Evolutionary conservation across 345 rosid species (phyloP), one percentile per base, ranked within the genome.

Genomic region (Linum trigynum): DNA sequence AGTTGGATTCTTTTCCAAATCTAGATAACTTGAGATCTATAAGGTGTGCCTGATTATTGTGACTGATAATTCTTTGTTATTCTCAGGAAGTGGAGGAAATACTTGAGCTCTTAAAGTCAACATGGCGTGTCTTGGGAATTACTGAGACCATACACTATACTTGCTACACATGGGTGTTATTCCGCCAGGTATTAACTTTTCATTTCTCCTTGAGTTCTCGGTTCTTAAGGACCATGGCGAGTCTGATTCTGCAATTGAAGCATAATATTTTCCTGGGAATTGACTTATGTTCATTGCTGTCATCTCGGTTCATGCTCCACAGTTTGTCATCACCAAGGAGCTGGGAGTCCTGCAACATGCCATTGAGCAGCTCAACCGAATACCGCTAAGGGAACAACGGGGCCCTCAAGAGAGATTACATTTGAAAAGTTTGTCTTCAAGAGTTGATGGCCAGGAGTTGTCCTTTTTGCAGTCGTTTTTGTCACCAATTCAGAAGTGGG

Each of bases 361-460:
- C 67, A 86, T 90, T 77, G 84, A 84, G 68, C 99, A 94, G 81
- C 78, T 94, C 79, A 90, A 80, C 69, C 88, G 75, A 75, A 87
- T 94, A 76, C 92, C 98, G 35, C 68, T 88, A 70, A 88, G 85
- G 79, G 99, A 88, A 79, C 89, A 94, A 73, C 84, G 95, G 38
- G 99, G 96, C 56, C 97, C 97, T 58, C 97, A 90, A 68, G 99
- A 94, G 86, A 88, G 96, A 76, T 73, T 84, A 70, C 99, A 94
- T 74, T 77, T 94, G 82, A 84, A 86, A 79, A 84, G 84, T 78
- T 84, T 94, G 81, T 75, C 39, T 61, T 83, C 82, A 64, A 86
- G 73, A 76, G 78, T 86, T 70, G 89, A 85, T 65, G 85, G 81
- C 55, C 89, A 78, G 79, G 95, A 79, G 65, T 55, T 83, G 48